Evolutionary conservation across 192 early-diverging fungal genomes (phyloP), one percentile per base, ranked within the genome.

Genomic region (Dimargaris verticillata): DNA sequence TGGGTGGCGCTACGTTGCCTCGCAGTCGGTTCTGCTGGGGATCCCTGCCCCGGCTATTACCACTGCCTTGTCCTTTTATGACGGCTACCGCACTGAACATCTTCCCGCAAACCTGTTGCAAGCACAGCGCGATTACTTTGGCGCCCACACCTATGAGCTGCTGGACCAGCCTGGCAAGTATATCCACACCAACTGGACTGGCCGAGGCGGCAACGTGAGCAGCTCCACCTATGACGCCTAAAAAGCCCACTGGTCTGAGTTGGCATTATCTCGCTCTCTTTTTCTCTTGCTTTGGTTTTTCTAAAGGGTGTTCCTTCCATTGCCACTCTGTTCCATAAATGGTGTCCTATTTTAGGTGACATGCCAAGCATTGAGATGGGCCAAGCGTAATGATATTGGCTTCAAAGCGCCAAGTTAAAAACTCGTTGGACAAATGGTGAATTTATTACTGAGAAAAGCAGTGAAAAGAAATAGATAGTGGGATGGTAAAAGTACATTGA

Each of bases 121-220:
- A 78, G 95, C 93, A 42, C 89, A 88, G 77, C 87, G 95, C 75
- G 95, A 98, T 74, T 98, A 92, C 83, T 98, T 98, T 82, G 95
- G 92, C 66, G 93, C 93, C 26, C 93, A 96, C 80, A 93, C 91
- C 28, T 96, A 92, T 74, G 88, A 94, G 80, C 78, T 85, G 26
- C 75, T 89, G 62, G 79, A 70, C 66, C 75, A 76, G 66, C 83
- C 84, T 45, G 88, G 88, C 48, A 77, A 63, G 55, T 84, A 66
- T 73, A 71, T 91, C 58, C 94, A 97, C 86, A 88, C 92, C 74
- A 97, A 97, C 89, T 97, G 92, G 94, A 95, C 92, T 65, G 94
- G 92, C 53, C 83, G 84, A 61, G 94, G 94, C 69, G 94, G 84
- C 47, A 78, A 81, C 62, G 82, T 88, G 57, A 73, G 78, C 47